Evolutionary conservation across 257 asterid genomes (phyloP), one percentile per base, ranked within the genome.

Genomic region (Cynanchum wilfordii): DNA sequence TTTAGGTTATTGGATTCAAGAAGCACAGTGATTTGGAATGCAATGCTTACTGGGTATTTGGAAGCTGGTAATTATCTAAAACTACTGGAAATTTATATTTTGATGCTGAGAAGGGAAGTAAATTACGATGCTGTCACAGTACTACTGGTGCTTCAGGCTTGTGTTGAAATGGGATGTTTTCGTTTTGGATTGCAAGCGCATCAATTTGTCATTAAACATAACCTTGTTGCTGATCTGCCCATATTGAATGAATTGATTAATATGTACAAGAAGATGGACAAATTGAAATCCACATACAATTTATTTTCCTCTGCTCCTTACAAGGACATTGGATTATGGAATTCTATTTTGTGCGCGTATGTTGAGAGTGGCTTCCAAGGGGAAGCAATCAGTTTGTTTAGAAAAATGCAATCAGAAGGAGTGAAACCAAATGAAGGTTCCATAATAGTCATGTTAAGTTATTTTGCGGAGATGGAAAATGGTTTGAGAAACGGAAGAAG

Each of bases 361-460:
- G 27, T 75, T 40, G 63, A 79, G 55, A 79, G 73, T 3, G 77
- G 78, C 29, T 57, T 25, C 66, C 30, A 4, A 29, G 83, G 67
- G 27, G 80, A 79, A 72, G 80, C 80, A 70, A 33, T 75, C 44
- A 33, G 33, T 17, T 59, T 75, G 63, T 66, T 72, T 65, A 75
- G 44, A 27, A 59, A 65, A 72, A 71, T 79, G 80, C 25, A 30
- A 8, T 17, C 27, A 20, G 71, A 75, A 67, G 77, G 71, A 29
- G 51, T 55, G 25, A 73, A 66, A 73, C 77, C 76, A 49, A 71
- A 81, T 71, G 82, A 78, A 75, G 63, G 72, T 58, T 70, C 82
- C 45, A 30, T 78, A 7, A 36, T 11, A 25, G 49, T 69, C 44
- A 50, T 71, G 38, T 52, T 71, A 49, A 47, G 73, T 24, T 57